Percentiles rank a stretch among this genome's conserved stretches.
phyloP scores from a whole-genome alignment of 768 basidiomycete species.

The Collybia sordida region DNA sequence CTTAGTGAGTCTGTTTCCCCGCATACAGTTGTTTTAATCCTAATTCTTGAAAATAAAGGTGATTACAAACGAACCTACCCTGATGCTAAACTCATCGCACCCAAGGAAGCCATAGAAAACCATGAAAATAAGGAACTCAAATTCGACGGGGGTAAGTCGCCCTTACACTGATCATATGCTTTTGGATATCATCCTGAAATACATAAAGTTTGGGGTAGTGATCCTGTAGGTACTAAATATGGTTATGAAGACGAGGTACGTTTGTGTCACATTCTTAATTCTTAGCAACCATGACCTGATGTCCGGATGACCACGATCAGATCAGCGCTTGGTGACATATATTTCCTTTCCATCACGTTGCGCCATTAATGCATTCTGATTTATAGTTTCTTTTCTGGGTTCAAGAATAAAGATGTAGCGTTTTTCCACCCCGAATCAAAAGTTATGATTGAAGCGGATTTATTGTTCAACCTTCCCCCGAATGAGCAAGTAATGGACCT shows the following conservation, averaged over 20 bases:
- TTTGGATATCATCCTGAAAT: background rate
- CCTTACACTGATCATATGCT: background rate
- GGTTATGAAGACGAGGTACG: slow-evolving; percentile 68
- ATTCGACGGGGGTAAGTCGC: slow-evolving; percentile 57
- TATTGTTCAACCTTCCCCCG: slow-evolving; percentile 79
- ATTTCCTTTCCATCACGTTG: background rate
- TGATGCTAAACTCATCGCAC: slow-evolving; percentile 63
- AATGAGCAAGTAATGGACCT: slow-evolving; percentile 69
- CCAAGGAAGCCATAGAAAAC: slow-evolving; percentile 47
- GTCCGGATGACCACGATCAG: slow-evolving; percentile 15
- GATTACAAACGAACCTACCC: slow-evolving; percentile 67
- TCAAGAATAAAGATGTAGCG: slow-evolving; percentile 74
- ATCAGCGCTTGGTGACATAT: slow-evolving; percentile 44
- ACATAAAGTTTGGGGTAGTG: slow-evolving; percentile 47
- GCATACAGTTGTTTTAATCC: background rate
- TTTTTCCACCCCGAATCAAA: slow-evolving; percentile 68
- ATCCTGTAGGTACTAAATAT: slow-evolving; percentile 55
- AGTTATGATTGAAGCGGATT: slow-evolving; percentile 72
- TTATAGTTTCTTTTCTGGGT: slow-evolving; percentile 59
- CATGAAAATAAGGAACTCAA: slow-evolving; percentile 45
- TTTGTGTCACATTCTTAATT: background rate
- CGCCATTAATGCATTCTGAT: background rate
- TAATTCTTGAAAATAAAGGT: slow-evolving; percentile 22
- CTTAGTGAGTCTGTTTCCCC: slow-evolving; percentile 34
- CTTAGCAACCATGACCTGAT: background rate